Evolutionary conservation across 768 basidiomycete species (phyloP), one percentile per base, ranked within the genome.

Genomic region (Hebeloma cylindrosporum): DNA sequence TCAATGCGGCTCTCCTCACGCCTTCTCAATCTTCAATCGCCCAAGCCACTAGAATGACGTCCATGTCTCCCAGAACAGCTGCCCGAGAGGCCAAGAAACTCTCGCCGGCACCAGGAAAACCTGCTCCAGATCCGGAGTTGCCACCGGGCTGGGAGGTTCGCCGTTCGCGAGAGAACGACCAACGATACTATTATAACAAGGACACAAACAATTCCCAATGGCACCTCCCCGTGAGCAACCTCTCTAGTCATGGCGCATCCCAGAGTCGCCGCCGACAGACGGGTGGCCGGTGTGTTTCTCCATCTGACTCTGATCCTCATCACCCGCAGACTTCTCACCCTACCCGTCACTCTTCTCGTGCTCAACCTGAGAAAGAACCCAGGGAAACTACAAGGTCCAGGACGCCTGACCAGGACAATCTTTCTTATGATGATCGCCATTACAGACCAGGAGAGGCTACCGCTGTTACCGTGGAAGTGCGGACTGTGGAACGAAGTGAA

Each of bases 71-170:
- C 23, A 55, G 53, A 33, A 36, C 56, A 27, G 25, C 46, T 13
- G 34, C 40, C 41, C 67, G 73, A 33, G 77, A 78, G 45, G 64
- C 73, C 52, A 72, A 72, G 53, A 69, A 65, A 53, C 17, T 52
- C 29, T 64, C 64, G 48, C 58, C 53, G 30, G 43, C 52, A 28
- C 39, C 53, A 34, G 54, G 47, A 25, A 59, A 47, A 29, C 33
- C 56, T 43, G 69, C 68, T 40, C 63, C 52, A 41, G 38, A 57
- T 48, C 55, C 47, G 41, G 64, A 60, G 27, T 69, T 84, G 20
- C 81, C 82, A 13, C 70, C 74, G 18, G 74, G 74, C 42, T 84
- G 84, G 83, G 83, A 85, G 64, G 50, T 70, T 47, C 75, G 80
- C 49, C 57, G 69, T 47, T 71, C 82, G 25, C 66, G 79, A 50